phyloP scores from a whole-genome alignment of 768 basidiomycete species.

The Rhizopogon rudus region DNA sequence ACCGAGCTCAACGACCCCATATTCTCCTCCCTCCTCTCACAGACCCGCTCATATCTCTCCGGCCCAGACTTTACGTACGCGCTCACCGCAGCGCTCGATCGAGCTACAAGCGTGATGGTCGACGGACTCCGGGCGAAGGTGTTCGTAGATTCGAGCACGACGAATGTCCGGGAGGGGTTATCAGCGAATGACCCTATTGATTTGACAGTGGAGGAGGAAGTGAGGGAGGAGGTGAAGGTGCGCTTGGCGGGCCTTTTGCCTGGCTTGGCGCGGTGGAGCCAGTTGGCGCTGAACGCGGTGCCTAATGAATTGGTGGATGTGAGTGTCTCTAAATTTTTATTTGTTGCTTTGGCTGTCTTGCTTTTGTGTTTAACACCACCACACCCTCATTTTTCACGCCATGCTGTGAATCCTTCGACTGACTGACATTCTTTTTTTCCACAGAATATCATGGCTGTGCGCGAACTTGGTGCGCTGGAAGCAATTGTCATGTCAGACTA shows the following conservation, averaged over 20 bases:
- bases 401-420: not conserved
- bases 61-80: conserved; percentile 69
- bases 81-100: conserved; percentile 69
- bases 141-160: conserved; percentile 36
- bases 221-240: conserved; percentile 42
- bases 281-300: conserved; percentile 55
- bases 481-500: conserved; percentile 73
- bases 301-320: conserved; percentile 86
- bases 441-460: conserved; percentile 56
- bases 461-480: conserved; percentile 63
- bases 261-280: conserved; percentile 74
- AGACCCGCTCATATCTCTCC: conserved; percentile 59
- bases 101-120: conserved; percentile 60
- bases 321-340: conserved; percentile 27
- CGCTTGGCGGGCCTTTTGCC: conserved; percentile 79
- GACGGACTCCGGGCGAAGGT: conserved; percentile 59
- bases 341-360: too few species aligned
- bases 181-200: conserved; percentile 14
- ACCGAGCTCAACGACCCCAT: conserved; percentile 21
- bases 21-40: conserved; percentile 61
- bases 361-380: too few species aligned
- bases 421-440: conserved; percentile 1
- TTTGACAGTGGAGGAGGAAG: conserved; percentile 6
- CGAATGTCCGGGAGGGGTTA: conserved; percentile 6
- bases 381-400: not conserved